Evolutionary conservation across 1,139 yeast species (phyloP).

Genomic region (Suhomyces ambrosiae): DNA sequence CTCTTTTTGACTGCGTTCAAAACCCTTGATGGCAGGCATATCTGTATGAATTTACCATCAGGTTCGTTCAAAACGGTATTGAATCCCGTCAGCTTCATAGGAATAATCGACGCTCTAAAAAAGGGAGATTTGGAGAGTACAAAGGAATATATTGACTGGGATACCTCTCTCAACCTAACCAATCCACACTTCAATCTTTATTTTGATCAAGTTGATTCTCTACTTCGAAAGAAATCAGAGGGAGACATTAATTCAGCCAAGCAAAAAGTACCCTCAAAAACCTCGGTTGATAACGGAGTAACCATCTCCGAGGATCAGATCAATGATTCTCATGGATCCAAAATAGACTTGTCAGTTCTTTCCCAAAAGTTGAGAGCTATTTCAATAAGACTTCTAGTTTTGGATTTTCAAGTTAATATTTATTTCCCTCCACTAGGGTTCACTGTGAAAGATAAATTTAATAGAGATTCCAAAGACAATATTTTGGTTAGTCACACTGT

Average conservation of each 20-base stretch:
- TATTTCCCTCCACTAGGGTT: conserved; percentile 36
- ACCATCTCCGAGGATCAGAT: not conserved
- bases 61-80: conserved; percentile 24
- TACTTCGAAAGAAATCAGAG: conserved; percentile 10
- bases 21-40: conserved; percentile 32
- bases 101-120: conserved; percentile 15
- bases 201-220: conserved; percentile 38
- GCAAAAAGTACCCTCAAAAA: not conserved
- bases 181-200: conserved; percentile 41
- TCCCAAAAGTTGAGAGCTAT: conserved; percentile 22
- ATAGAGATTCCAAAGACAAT: conserved; percentile 34
- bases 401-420: conserved; percentile 33
- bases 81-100: conserved; percentile 16
- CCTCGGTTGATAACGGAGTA: conserved; percentile 2
- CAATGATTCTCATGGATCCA: too few species aligned
- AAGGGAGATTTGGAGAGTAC: conserved; percentile 8
- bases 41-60: conserved; percentile 42
- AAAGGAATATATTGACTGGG: conserved; percentile 17
- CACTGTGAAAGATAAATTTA: conserved; percentile 22
- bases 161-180: conserved; percentile 21
- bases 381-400: conserved; percentile 31
- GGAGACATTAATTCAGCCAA: not conserved
- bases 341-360: too few species aligned
- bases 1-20: conserved; percentile 31
- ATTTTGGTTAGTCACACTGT: conserved; percentile 27